Evolutionary conservation across 192 early-diverging fungal genomes (phyloP).

Genomic region (Backusella circina): DNA sequence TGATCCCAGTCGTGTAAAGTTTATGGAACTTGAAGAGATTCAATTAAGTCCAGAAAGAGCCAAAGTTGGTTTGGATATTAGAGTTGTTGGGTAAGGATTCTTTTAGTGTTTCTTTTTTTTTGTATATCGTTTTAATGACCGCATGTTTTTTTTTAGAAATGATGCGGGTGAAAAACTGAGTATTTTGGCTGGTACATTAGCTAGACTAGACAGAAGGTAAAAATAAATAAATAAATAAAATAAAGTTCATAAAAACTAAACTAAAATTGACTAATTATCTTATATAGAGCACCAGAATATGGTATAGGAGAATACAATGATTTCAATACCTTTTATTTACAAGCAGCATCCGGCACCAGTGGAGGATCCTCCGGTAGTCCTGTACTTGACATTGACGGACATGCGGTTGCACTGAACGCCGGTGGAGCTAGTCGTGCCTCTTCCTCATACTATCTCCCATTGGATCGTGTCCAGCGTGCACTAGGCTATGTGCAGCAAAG

Average conservation of each 20-base stretch:
- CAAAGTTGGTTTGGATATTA: constrained; percentile 73
- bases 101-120: not conserved
- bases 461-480: constrained; percentile 69
- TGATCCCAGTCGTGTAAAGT: constrained; percentile 62
- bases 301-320: constrained; percentile 71
- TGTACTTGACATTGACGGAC: constrained; percentile 71
- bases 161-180: constrained; percentile 80
- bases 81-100: constrained; percentile 68
- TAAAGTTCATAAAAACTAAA: not conserved
- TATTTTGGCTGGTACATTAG: constrained; percentile 70
- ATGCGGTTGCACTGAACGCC: constrained; percentile 71
- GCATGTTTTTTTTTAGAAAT: constrained; percentile 34
- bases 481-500: constrained; percentile 55
- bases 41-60: constrained; percentile 63
- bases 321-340: constrained; percentile 81
- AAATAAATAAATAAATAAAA: not conserved
- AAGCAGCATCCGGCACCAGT: constrained; percentile 69
- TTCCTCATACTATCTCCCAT: constrained; percentile 71
- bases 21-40: constrained; percentile 67
- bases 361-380: constrained; percentile 79
- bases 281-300: constrained; percentile 67
- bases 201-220: constrained; percentile 64
- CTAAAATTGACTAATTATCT: not conserved
- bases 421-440: constrained; percentile 68
- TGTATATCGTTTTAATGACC: not conserved